Base-by-base conservation (phyloP, 2,329 filamentous ascomycete species). In the Fusarium sp. region DNA sequence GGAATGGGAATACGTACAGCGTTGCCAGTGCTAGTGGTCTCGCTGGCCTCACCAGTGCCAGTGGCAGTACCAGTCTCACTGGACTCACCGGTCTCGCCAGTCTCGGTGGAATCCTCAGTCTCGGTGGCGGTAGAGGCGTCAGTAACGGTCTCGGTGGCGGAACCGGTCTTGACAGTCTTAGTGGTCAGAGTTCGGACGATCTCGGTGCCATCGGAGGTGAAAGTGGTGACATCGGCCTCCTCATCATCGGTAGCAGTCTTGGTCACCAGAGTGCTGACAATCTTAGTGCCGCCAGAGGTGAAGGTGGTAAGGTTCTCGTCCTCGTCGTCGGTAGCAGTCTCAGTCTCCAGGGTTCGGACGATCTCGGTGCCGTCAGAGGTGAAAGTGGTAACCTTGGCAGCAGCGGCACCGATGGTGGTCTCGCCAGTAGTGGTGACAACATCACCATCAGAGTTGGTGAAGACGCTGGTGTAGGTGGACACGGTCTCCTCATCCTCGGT, bases 1-100 rank as follows among this genome's bases (percentile, higher is more conserved):
- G 6, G n/a, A 13, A 16, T 4, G 7, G 8, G 20, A 23, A 2
- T 23, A 78, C 79, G 74, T 75, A 80, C 78, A 65, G 77, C 78
- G 29, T 73, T 73, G 59, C 57, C 71, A 16, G 66, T 71, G 44
- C 74, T 61, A 64, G 67, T 72, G 23, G 72, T 70, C 40, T 72
- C 65, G 34, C 61, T 67, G 55, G 67, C 70, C 46, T 14, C 36
- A 6, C n/a, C 49, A 27, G 58, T 46, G 13, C 42, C 42, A 25
- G 42, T 55, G 33, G 61, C 62, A 56, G 69, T 64, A 54, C 59
- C 63, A 5, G 59, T 66, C 53, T 62, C 64, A 29, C 38, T 58
- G 56, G 67, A 42, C 27, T 67, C 58, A 11, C 27, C 58, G 58
- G 65, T 36, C 42, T 67, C 58, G 10, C 27, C 46, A 14, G 46